phyloP scores from a whole-genome alignment of 352 stramenopile species.

The Phytophthora crassamura region DNA sequence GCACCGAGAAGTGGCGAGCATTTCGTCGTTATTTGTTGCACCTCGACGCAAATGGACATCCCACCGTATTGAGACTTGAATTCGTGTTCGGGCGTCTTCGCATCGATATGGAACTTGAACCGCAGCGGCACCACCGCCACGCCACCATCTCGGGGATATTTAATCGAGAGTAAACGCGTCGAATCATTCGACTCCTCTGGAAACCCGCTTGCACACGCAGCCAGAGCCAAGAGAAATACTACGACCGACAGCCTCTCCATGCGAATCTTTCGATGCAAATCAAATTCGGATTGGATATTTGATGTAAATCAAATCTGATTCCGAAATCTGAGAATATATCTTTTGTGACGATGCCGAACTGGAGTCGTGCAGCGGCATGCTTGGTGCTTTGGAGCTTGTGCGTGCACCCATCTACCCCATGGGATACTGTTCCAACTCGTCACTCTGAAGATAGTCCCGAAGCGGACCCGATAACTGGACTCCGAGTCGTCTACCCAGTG shows the following conservation, averaged over 20 bases:
- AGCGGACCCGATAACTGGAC: conserved; percentile 9
- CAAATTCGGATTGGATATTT: not conserved
- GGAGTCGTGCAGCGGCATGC: not conserved
- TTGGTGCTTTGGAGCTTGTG: conserved; percentile 7
- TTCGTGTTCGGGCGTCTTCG: not conserved
- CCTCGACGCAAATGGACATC: conserved; percentile 17
- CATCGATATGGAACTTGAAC: conserved; percentile 11
- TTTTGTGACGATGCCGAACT: not conserved
- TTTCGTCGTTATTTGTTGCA: not conserved
- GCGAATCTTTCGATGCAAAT: not conserved
- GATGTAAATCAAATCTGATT: too few relatives aligned
- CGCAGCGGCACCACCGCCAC: not conserved
- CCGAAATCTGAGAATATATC: not conserved
- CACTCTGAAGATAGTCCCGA: not conserved
- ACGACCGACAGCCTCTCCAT: not conserved
- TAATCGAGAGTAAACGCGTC: not conserved
- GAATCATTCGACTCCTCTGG: not conserved
- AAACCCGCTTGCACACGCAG: too few relatives aligned
- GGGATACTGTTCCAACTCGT: not conserved
- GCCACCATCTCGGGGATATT: not conserved
- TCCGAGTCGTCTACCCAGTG: conserved; percentile 3
- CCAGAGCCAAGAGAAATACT: too few relatives aligned
- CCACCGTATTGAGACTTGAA: conserved; percentile 4
- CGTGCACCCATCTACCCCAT: not conserved
- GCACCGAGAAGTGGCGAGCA: conserved; percentile 21